Evolutionary conservation across 768 basidiomycete genomes (phyloP).

Genomic region (Boletus reticuloceps): DNA sequence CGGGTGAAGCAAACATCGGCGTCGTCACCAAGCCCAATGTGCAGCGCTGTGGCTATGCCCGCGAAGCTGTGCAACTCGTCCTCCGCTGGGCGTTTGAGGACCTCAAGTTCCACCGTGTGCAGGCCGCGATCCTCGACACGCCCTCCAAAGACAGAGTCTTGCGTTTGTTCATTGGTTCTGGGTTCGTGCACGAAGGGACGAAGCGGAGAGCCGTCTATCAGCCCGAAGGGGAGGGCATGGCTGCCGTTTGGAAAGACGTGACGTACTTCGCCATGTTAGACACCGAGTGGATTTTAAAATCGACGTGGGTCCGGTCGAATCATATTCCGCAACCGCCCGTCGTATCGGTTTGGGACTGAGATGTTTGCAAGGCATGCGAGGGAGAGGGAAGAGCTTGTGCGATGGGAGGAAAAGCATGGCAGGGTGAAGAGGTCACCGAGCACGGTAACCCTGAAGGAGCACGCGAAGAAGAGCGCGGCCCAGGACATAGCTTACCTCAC

Average conservation of each 20-base stretch:
- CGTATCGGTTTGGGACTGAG: slow-evolving; percentile 58
- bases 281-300: slow-evolving; percentile 53
- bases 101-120: slow-evolving; percentile 33
- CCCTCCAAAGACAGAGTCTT: slow-evolving; percentile 42
- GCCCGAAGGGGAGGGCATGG: slow-evolving; percentile 35
- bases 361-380: slow-evolving; percentile 53
- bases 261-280: slow-evolving; percentile 60
- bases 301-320: slow-evolving; percentile 16
- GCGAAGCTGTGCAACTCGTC: slow-evolving; percentile 43
- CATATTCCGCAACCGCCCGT: slow-evolving; percentile 23
- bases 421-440: slow-evolving; percentile 36
- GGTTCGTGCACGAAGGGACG: slow-evolving; percentile 64
- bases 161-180: slow-evolving; percentile 46
- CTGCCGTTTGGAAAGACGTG: slow-evolving; percentile 53
- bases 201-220: slow-evolving; percentile 53
- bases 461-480: not conserved
- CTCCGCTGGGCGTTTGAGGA: slow-evolving; percentile 45
- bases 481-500: slow-evolving; percentile 16
- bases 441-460: slow-evolving; percentile 40
- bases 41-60: slow-evolving; percentile 44
- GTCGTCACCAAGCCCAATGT: slow-evolving; percentile 42
- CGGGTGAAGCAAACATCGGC: slow-evolving; percentile 55
- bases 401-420: slow-evolving; percentile 44
- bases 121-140: slow-evolving; percentile 44
- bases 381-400: slow-evolving; percentile 55